Percentiles rank a stretch among this genome's conserved stretches.
Conservation (phyloP, 805 yeast species). For the Candida lessepsii region DNA sequence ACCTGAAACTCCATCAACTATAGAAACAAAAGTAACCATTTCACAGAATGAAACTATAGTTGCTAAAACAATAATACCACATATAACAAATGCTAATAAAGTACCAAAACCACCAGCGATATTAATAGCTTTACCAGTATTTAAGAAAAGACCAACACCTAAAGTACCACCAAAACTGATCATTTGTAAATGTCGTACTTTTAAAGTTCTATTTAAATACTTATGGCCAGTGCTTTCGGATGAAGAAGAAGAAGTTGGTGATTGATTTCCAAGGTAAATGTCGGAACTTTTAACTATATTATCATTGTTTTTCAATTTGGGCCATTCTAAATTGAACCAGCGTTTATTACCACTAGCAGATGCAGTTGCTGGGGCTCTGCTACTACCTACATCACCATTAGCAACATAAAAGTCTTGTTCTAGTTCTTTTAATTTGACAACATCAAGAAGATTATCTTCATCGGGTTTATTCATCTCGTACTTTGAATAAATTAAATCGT, state of each 20-base stretch:
- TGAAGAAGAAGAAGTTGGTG: slow-evolving; percentile 8
- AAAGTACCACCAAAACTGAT: slow-evolving; percentile 76
- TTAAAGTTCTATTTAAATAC: slow-evolving; percentile 54
- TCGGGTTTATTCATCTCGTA: slow-evolving; percentile 13
- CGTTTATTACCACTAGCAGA: slow-evolving; percentile 6
- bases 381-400: slow-evolving; percentile 2
- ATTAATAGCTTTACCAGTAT: slow-evolving; percentile 69
- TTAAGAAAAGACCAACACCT: slow-evolving; percentile 72
- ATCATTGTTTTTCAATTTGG: slow-evolving; percentile 8
- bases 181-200: slow-evolving; percentile 70
- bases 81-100: slow-evolving; percentile 59
- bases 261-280: slow-evolving; percentile 4
- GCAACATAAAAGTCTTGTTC: slow-evolving; percentile 24
- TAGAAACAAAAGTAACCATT: slow-evolving; percentile 75
- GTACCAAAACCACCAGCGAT: slow-evolving; percentile 80
- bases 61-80: slow-evolving; percentile 64
- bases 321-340: slow-evolving; percentile 18
- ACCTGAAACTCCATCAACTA: slow-evolving; percentile 78
- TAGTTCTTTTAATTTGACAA: slow-evolving; percentile 26
- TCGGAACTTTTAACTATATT: slow-evolving; percentile 10
- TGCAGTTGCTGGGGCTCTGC: slow-evolving; percentile 6
- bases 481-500: slow-evolving; percentile 29
- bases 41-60: slow-evolving; percentile 78
- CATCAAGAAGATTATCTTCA: slow-evolving; percentile 25
- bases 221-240: slow-evolving; percentile 12